Evolutionary conservation across 495 filamentous ascomycete genomes (phyloP), one percentile per base, ranked within the genome.

Genomic region (Sordaria brevicollis): DNA sequence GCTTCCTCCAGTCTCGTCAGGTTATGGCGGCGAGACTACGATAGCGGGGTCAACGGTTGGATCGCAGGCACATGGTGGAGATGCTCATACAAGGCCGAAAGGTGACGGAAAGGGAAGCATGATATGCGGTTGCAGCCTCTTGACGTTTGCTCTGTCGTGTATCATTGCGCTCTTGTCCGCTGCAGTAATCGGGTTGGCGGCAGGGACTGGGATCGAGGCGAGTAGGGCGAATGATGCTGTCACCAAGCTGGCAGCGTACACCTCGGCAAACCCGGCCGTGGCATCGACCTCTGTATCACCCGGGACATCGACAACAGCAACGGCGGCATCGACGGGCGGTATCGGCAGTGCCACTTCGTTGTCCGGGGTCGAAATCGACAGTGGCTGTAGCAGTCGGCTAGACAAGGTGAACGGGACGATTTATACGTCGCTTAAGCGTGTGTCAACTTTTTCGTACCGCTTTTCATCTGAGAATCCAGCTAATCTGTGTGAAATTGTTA

Each of bases 121-220:
- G 37, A 74, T 81, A 72, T 79, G 76, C 67, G 81, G 81, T 17
- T 82, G 78, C 62, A 71, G 76, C 33, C 37, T 76, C 5, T 68
- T 83, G 17, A 78, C 83, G 7, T 81, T 84, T 41, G 71, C 80
- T 33, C 77, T 84, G 3, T 80, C 81, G 4, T 73, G 76, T 49
- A 77, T 82, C 41, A 80, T 84, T 68, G 79, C 76, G 2, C 67
- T 82, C 17, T 67, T 84, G 49, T 79, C 79, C 3, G 77, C 76
- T 1, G 79, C 81, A 2, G 80, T 83, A 8, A 83, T 84, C 66
- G 81, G 80, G 1, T 69, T 84, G 17, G 81, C 81, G 9, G 81
- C 79, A 4, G 80, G 78, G 7, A 83, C 81, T 2, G 83, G 80
- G 15, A 71, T 83, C 15, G 79, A 83, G 62, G 69, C 81, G 11